Evolutionary conservation across 768 basidiomycete species (phyloP).

Genomic region (Terana coerulea): DNA sequence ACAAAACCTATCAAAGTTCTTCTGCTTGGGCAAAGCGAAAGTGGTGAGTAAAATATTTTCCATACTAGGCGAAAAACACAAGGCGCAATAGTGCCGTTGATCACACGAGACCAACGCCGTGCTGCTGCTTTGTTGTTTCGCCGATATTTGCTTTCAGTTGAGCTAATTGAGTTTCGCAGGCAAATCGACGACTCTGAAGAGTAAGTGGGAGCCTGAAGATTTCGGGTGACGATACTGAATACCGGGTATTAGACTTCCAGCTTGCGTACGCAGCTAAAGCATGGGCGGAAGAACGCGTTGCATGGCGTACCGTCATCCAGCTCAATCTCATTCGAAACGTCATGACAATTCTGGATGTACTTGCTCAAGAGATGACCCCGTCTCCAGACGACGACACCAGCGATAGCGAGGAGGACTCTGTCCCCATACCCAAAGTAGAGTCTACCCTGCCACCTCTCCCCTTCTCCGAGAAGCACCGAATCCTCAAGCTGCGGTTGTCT

Average conservation of each 20-base stretch:
- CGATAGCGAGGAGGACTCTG: conserved; percentile 1
- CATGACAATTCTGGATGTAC: conserved; percentile 55
- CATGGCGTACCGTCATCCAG: conserved; percentile 75
- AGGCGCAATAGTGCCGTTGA: no score
- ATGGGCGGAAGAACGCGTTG: conserved; percentile 63
- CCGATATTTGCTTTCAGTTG: no score
- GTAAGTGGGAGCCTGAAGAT: conserved; percentile 32
- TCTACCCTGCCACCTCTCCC: conserved; percentile 16
- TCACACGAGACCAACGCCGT: no score
- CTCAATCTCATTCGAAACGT: conserved; percentile 79
- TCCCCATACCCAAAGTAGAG: background rate
- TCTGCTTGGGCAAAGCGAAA: conserved; percentile 75
- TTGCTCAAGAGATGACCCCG: conserved; percentile 42
- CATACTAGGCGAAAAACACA: no score
- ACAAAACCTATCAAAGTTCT: conserved; percentile 71
- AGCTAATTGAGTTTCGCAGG: conserved; percentile 27
- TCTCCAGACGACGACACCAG: background rate
- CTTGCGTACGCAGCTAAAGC: conserved; percentile 66
- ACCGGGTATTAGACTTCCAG: conserved; percentile 55
- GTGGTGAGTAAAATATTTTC: conserved; percentile 46
- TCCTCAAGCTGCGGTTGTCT: conserved; percentile 53
- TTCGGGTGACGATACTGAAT: background rate
- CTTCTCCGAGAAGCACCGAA: conserved; percentile 56
- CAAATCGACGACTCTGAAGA: conserved; percentile 79
- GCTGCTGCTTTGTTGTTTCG: no score